phyloP scores from a whole-genome alignment of 768 basidiomycete genomes.

The Kwoniella sp. region DNA sequence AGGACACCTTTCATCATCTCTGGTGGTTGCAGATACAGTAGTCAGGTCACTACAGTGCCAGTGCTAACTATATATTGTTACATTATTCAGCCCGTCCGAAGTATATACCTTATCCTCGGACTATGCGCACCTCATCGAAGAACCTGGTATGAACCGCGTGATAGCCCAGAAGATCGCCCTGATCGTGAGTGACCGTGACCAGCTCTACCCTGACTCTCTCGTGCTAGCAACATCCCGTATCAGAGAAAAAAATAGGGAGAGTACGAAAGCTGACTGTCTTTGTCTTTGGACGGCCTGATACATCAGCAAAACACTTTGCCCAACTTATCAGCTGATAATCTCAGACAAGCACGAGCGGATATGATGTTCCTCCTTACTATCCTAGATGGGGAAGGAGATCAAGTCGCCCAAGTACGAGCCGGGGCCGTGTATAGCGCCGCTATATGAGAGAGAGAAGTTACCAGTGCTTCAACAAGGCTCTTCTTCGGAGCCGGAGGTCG shows the following conservation, averaged over 20 bases:
- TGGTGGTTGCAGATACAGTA: too few relatives aligned
- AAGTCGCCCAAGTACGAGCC: conserved; percentile 15
- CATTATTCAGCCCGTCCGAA: not conserved
- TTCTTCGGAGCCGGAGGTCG: too few relatives aligned
- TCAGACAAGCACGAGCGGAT: conserved; percentile 27
- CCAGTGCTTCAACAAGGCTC: too few relatives aligned
- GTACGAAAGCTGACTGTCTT: too few relatives aligned
- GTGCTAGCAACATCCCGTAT: too few relatives aligned
- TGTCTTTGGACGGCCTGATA: too few relatives aligned
- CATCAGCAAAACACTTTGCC: conserved; percentile 28
- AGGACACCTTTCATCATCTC: too few relatives aligned
- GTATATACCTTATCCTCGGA: conserved; percentile 13
- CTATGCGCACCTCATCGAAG: conserved; percentile 19
- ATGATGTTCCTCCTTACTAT: conserved; percentile 20
- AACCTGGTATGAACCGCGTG: conserved; percentile 16
- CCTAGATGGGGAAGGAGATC: conserved; percentile 6
- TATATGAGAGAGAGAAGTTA: not conserved
- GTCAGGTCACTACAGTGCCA: too few relatives aligned
- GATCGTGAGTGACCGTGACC: conserved; percentile 11
- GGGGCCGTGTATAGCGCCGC: conserved; percentile 11
- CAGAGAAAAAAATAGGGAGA: too few relatives aligned
- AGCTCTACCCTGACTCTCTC: not conserved
- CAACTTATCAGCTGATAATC: conserved; percentile 6
- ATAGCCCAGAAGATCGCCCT: conserved; percentile 20
- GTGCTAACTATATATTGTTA: too few relatives aligned